phyloP scores from a whole-genome alignment of 176 grass and related monocot genomes.

The Aegilops umbellulata region DNA sequence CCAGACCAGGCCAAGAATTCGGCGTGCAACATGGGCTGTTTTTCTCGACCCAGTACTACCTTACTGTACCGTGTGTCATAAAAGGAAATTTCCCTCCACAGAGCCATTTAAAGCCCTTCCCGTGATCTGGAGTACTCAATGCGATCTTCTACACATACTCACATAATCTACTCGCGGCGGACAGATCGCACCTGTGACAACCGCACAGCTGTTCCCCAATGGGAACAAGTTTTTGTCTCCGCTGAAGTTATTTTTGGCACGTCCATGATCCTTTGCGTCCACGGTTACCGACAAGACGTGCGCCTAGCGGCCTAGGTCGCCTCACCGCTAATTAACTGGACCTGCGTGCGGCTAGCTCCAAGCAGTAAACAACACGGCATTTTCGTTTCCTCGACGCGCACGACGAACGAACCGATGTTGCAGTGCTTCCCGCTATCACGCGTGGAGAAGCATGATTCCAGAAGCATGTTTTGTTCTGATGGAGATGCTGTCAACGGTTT shows the following conservation, averaged over 20 bases:
- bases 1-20: too few species aligned
- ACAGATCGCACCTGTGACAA: neutral
- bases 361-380: neutral
- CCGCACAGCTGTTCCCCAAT: too few species aligned
- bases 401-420: slow-evolving; percentile 3
- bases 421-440: neutral
- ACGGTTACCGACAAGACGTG: slow-evolving; percentile 15
- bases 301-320: neutral
- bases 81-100: too few species aligned
- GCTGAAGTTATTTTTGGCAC: neutral
- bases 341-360: slow-evolving; percentile 7
- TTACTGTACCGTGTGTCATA: too few species aligned
- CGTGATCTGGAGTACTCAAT: neutral
- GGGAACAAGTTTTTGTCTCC: too few species aligned
- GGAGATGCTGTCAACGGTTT: neutral
- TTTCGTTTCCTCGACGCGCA: neutral
- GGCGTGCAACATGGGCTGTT: too few species aligned
- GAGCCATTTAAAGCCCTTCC: too few species aligned
- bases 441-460: neutral
- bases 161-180: neutral
- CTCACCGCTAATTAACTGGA: neutral
- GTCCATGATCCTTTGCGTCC: neutral
- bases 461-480: neutral
- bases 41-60: too few species aligned
- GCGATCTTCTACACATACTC: too few species aligned